phyloP scores from a whole-genome alignment of 495 filamentous ascomycete species.

The Daldinia caldariorum region DNA sequence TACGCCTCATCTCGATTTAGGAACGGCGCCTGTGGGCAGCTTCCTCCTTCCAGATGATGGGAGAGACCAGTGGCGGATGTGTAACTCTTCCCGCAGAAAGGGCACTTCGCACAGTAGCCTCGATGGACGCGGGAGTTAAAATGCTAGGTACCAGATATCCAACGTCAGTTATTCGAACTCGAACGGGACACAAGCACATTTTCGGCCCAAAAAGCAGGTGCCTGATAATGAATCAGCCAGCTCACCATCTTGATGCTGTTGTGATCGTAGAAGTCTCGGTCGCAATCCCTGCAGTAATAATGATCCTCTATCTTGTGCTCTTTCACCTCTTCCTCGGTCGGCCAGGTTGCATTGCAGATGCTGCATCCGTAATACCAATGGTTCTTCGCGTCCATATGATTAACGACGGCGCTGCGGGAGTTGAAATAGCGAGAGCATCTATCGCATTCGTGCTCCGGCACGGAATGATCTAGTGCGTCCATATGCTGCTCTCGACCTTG shows the following conservation, averaged over 20 bases:
- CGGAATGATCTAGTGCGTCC: slow-evolving; percentile 26
- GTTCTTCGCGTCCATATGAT: slow-evolving; percentile 42
- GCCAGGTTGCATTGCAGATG: slow-evolving; percentile 30
- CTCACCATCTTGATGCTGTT: slow-evolving; percentile 48
- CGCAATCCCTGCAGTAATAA: slow-evolving; percentile 42
- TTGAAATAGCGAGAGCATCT: slow-evolving; percentile 39
- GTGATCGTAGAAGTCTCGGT: slow-evolving; percentile 33
- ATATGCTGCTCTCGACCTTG: slow-evolving; percentile 38
- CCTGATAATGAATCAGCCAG: background rate
- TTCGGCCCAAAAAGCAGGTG: background rate
- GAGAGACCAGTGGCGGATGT: slow-evolving; percentile 43
- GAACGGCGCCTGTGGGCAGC: slow-evolving; percentile 27
- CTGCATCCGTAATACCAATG: slow-evolving; percentile 39
- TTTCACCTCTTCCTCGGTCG: background rate
- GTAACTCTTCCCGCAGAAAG: slow-evolving; percentile 42
- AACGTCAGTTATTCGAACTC: background rate
- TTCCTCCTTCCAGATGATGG: slow-evolving; percentile 46
- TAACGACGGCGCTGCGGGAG: slow-evolving; percentile 15
- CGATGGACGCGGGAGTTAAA: slow-evolving; percentile 45
- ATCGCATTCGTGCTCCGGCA: slow-evolving; percentile 38
- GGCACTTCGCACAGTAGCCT: slow-evolving; percentile 39
- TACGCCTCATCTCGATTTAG: slow-evolving; percentile 46
- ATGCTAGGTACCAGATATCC: slow-evolving; percentile 33
- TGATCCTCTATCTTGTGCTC: slow-evolving; percentile 41
- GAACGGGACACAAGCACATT: background rate